Percentiles rank a stretch among this genome's conserved stretches.
Evolutionary conservation across 2,329 filamentous ascomycete species (phyloP).

Genomic region (Neurospora sp.): DNA sequence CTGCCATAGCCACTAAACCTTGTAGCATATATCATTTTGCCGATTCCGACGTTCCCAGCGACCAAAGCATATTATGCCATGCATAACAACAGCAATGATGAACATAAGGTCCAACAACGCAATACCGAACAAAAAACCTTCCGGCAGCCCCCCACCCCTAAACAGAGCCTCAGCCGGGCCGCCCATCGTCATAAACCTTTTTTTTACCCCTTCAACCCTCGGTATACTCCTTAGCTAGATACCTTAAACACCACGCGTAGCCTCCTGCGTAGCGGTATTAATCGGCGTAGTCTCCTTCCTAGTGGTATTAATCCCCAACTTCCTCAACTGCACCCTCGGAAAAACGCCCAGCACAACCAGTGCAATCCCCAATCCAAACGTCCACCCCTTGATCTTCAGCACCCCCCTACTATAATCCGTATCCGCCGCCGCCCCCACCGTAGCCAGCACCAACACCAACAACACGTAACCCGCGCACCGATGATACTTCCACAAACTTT

Average conservation of each 20-base stretch:
- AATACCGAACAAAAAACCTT: not conserved
- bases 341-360: slow-evolving; percentile 63
- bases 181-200: not conserved
- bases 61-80: not conserved
- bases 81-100: not conserved
- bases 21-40: not conserved
- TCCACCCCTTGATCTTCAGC: slow-evolving; percentile 68
- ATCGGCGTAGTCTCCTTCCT: not conserved
- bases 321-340: slow-evolving; percentile 71
- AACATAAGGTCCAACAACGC: not conserved
- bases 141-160: not conserved
- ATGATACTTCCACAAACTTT: slow-evolving; percentile 85
- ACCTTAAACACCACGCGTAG: not conserved
- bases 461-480: slow-evolving; percentile 66
- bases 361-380: slow-evolving; percentile 53
- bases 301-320: slow-evolving; percentile 48
- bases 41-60: not conserved
- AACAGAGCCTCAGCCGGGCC: not conserved
- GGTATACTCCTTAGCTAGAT: not conserved
- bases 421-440: slow-evolving; percentile 63
- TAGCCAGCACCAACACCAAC: slow-evolving; percentile 60
- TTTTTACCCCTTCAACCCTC: not conserved
- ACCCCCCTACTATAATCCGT: slow-evolving; percentile 64
- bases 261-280: not conserved
- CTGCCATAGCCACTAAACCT: not conserved